These are phyloP conservation scores for Agapanthus africanus DNA, from an alignment of 106 monocot species.

Conservation along the genomic window DNA sequence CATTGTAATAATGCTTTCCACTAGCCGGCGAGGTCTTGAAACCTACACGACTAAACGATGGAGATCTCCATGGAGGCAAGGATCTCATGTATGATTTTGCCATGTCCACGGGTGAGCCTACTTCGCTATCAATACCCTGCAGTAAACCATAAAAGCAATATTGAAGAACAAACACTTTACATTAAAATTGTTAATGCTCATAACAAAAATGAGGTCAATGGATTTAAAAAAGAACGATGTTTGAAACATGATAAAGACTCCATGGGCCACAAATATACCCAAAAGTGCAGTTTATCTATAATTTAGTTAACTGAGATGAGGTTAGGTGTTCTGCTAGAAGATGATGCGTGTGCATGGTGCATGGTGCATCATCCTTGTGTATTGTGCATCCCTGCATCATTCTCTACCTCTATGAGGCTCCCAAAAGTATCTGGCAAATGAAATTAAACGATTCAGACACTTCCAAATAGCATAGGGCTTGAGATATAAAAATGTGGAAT, in stretches of 20 bases:
- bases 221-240: neutral
- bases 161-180: neutral
- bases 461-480: no score
- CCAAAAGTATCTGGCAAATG: no score
- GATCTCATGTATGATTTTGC: conserved; percentile 72
- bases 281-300: neutral
- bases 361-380: no score
- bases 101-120: conserved; percentile 46
- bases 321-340: neutral
- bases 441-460: no score
- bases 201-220: neutral
- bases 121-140: conserved; percentile 27
- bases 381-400: no score
- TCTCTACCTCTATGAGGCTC: no score
- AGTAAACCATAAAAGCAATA: neutral
- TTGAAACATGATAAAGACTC: neutral
- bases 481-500: no score
- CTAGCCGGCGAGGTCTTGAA: conserved; percentile 17
- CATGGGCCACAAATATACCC: neutral
- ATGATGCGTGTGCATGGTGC: no score
- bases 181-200: neutral
- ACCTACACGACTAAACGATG: conserved; percentile 22
- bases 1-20: conserved; percentile 10
- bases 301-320: neutral
- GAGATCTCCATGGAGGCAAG: conserved; percentile 60